These are phyloP conservation scores for Suillus variegatus DNA, from an alignment of 768 basidiomycete genomes.

Conservation along the genomic window DNA sequence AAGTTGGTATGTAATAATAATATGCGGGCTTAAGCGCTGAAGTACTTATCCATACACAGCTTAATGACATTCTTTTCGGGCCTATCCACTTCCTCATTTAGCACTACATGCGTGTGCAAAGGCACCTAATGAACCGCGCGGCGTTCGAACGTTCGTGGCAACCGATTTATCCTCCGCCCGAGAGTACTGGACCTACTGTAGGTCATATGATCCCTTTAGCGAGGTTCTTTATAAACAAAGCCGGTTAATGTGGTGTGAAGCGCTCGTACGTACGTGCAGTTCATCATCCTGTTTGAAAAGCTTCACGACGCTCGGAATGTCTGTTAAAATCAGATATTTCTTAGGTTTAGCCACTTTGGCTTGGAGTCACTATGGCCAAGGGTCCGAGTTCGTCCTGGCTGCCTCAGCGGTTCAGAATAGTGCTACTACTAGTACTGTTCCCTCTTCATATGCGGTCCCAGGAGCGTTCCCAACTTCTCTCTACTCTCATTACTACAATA, in stretches of 20 bases:
- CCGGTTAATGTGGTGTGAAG: not conserved
- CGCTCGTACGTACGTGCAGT: not conserved
- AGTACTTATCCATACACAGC: no score
- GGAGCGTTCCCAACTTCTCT: conserved; percentile 66
- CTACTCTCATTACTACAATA: conserved; percentile 69
- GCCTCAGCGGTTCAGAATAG: conserved; percentile 5
- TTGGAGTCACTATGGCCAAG: not conserved
- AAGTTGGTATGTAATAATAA: no score
- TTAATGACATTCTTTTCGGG: no score
- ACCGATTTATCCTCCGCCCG: not conserved
- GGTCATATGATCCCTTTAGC: no score
- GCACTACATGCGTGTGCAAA: conserved; percentile 19
- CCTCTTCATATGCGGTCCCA: conserved; percentile 49
- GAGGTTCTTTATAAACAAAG: not conserved
- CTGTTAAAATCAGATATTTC: not conserved
- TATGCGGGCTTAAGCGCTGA: no score
- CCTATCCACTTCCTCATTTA: conserved; percentile 11
- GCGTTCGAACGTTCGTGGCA: conserved; percentile 13
- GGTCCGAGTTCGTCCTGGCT: not conserved
- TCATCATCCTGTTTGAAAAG: no score
- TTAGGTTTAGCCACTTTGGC: conserved; percentile 3
- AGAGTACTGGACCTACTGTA: no score
- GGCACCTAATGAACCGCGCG: conserved; percentile 7
- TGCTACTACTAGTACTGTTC: conserved; percentile 6
- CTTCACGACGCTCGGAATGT: not conserved